Evolutionary conservation across 305 asterid species (phyloP).

Genomic region (Fraxinus sp.): DNA sequence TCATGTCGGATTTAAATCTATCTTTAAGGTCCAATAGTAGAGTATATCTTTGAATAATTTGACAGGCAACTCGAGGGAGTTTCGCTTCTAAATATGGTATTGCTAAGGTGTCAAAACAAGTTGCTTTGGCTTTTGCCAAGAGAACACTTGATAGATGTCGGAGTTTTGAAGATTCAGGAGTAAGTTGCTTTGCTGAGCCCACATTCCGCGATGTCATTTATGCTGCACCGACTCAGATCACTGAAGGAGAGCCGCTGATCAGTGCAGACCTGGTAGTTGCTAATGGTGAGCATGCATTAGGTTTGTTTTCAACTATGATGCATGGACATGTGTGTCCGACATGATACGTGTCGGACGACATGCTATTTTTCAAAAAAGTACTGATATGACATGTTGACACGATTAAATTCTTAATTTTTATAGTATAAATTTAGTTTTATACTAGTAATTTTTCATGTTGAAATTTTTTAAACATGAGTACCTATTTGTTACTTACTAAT

Average conservation of each 20-base stretch:
- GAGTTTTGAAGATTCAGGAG: slow-evolving; percentile 68
- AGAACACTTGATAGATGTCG: slow-evolving; percentile 76
- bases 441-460: too few relatives aligned
- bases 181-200: slow-evolving; percentile 78
- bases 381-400: neutral
- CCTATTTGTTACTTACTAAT: too few relatives aligned
- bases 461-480: too few relatives aligned
- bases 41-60: slow-evolving; percentile 30
- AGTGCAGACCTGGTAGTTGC: slow-evolving; percentile 36
- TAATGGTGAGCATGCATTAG: slow-evolving; percentile 38
- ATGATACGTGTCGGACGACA: neutral
- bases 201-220: slow-evolving; percentile 62
- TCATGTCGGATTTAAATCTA: slow-evolving; percentile 9
- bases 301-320: neutral
- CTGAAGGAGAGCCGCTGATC: slow-evolving; percentile 53
- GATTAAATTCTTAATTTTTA: too few relatives aligned
- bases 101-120: slow-evolving; percentile 72
- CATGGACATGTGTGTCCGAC: neutral
- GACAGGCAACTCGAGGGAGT: slow-evolving; percentile 87
- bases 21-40: slow-evolving; percentile 17
- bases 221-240: slow-evolving; percentile 70
- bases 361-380: neutral
- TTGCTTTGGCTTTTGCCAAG: slow-evolving; percentile 74
- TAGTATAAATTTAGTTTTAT: too few relatives aligned
- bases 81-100: slow-evolving; percentile 77